Evolutionary conservation across 208 protist species (phyloP).

Genomic region (Trypanosoma brucei): DNA sequence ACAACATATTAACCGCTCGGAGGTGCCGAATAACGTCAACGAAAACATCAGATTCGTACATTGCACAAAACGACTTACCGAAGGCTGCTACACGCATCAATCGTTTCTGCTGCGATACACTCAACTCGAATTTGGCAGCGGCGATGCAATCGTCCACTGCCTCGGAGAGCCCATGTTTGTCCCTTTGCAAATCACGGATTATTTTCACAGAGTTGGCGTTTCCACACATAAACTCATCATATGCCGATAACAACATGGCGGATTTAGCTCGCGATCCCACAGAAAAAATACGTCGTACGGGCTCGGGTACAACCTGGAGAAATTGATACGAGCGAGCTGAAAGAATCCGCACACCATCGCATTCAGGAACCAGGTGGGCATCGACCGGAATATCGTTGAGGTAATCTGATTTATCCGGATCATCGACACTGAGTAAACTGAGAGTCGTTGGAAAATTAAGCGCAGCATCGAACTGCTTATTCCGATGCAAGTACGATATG

Average conservation of each 20-base stretch:
- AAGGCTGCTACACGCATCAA: constrained; percentile 90
- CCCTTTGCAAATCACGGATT: constrained; percentile 59
- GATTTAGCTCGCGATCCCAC: constrained; percentile 50
- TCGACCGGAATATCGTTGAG: constrained; percentile 58
- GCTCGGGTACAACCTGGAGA: constrained; percentile 49
- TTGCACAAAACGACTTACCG: constrained; percentile 90
- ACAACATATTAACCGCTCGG: constrained; percentile 87
- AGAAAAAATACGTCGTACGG: constrained; percentile 64
- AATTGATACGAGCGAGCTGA: constrained; percentile 50
- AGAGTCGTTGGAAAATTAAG: constrained; percentile 37
- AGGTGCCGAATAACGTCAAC: constrained; percentile 71
- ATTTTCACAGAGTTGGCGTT: constrained; percentile 61
- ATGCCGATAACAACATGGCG: constrained; percentile 59
- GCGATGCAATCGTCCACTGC: constrained; percentile 88
- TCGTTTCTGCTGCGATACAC: constrained; percentile 64
- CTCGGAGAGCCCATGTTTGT: constrained; percentile 36
- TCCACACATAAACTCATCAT: constrained; percentile 77
- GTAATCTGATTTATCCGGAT: constrained; percentile 40
- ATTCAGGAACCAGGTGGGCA: constrained; percentile 39
- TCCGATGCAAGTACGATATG: constrained; percentile 26
- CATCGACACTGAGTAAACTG: constrained; percentile 41
- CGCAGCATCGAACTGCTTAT: constrained; percentile 19
- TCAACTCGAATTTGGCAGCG: constrained; percentile 84
- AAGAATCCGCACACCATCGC: constrained; percentile 58
- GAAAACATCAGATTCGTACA: constrained; percentile 79